Conservation (phyloP, 176 grass and related monocot species). For the Triticum urartu region DNA sequence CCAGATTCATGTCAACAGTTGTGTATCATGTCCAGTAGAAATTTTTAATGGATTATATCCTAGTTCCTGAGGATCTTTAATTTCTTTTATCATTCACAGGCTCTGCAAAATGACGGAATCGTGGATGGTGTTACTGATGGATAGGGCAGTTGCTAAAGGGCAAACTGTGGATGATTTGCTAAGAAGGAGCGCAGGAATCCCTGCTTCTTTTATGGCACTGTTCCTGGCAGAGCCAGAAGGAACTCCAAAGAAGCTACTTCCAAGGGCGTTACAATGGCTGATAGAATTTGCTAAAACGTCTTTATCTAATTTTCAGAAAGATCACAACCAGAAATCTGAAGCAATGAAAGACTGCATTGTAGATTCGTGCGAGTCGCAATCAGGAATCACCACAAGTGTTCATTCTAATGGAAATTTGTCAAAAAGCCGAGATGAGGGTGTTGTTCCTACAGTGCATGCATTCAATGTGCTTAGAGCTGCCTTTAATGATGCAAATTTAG, state of each 20-base stretch:
- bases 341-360: slow-evolving; percentile 19
- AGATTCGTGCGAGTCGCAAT: slow-evolving; percentile 21
- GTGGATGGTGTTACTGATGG: slow-evolving; percentile 90
- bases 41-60: slow-evolving; percentile 21
- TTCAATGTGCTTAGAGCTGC: slow-evolving; percentile 92
- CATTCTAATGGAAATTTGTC: slow-evolving; percentile 59
- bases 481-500: slow-evolving; percentile 92
- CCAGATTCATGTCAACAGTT: background rate
- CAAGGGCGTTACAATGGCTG: slow-evolving; percentile 73
- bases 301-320: slow-evolving; percentile 55
- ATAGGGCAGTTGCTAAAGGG: slow-evolving; percentile 71
- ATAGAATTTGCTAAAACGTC: slow-evolving; percentile 74
- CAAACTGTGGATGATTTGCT: slow-evolving; percentile 98
- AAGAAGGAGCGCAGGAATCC: slow-evolving; percentile 89
- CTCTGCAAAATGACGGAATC: slow-evolving; percentile 92
- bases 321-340: slow-evolving; percentile 33
- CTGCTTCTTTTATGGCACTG: slow-evolving; percentile 89
- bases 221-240: slow-evolving; percentile 94
- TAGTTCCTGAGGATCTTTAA: slow-evolving; percentile 24
- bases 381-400: slow-evolving; percentile 30
- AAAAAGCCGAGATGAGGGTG: slow-evolving; percentile 77
- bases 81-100: slow-evolving; percentile 47
- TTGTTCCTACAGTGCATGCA: slow-evolving; percentile 90
- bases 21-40: slow-evolving; percentile 19
- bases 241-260: slow-evolving; percentile 91